Base-by-base conservation (phyloP, 2,329 filamentous ascomycete genomes). In the Clonostachys byssicola region DNA sequence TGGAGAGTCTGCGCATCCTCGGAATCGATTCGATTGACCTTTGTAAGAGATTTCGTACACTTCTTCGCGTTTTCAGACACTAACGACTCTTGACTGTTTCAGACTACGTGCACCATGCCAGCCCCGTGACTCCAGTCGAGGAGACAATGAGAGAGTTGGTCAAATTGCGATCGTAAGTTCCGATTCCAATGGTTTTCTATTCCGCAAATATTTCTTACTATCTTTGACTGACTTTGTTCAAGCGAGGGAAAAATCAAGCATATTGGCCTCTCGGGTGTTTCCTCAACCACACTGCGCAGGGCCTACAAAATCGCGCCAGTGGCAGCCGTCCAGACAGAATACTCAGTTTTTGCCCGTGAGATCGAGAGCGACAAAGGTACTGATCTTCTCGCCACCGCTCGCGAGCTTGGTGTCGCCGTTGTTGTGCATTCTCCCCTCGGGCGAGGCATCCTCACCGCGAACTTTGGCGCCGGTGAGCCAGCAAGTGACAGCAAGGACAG, bases 401-500 rank as follows among this genome's bases (percentile, higher is more conserved):
- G 74, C 20, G 77, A 82, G 56, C 71, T 84, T 7, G 78, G 78
- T 3, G 65, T 79, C 0, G 64, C 76, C 2, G 63, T 77, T 12
- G 70, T 85, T 4, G 73, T 75, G 4, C 82, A 80, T 60, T 73
- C 71, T 9, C 81, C 80, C 3, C 70, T 84, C 9, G 80, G 79
- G 9, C 71, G 78, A 2, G 80, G 81, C 10, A 63, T 83, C 50
- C 55, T 84, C 20, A 73, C 74, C 20, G 10, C 23, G 16, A 34
- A 18, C 2, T n/a, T 44, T 12, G 34, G 13, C 2, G 12, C 17
- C 7, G 6, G 14, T n/a, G 42, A 44, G 14, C n/a, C 13, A 7
- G 20, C 23, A 3, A 45, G 42, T 18, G 23, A 40, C 14, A 34
- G 23, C 34, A n/a, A 13, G 18, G 47, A 48, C 10, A 34, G 33